Evolutionary conservation across 148 eudicot species (phyloP), one percentile per base, ranked within the genome.

Genomic region (Diospyros kaki): DNA sequence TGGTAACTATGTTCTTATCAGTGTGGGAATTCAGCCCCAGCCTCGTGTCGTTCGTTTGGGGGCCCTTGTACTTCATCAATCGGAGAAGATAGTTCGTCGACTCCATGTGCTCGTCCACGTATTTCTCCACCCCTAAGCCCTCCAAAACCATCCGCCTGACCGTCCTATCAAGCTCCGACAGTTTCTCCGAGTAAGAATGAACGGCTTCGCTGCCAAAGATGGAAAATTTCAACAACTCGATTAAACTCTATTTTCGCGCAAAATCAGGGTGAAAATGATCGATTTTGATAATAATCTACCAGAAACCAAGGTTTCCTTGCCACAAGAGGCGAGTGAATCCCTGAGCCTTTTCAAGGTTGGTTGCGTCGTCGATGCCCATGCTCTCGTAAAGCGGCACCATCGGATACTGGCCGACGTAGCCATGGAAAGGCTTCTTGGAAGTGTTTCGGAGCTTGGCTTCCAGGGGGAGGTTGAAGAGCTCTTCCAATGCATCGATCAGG

Each of bases 361-460:
- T 55, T 2, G 82, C 82, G 28, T 77, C 79, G 1, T 72, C 78
- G n/a, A 86, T 72, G 1, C 89, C 87, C 83, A 86, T 55, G 77
- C 89, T 86, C 41, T 86, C 89, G 8, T 71, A 84, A 0, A 84
- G 76, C 8, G 89, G 89, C 38, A 81, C 80, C 53, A 50, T 13
- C 2, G 87, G 77, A 15, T 79, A 73, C 17, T 81, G 87, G n/a
- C 87, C 89, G 18, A 83, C 80, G 13, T 86, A 84, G 70, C 89
- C 89, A 77, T 83, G 83, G 54, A 61, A 83, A 10, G 89, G 87
- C 38, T 76, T 83, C 28, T 72, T 74, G 10, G 85, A 83, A 15
- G 64, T 48, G 80, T 83, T 83, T 48, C 39, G 73, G 8, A 81
- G 0, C 58, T 86, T 86, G 52, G 74, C 79, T 58, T 81, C 73